Evolutionary conservation across 2,329 filamentous ascomycete genomes (phyloP), one percentile per base, ranked within the genome.

Genomic region (Fusarium sp.): DNA sequence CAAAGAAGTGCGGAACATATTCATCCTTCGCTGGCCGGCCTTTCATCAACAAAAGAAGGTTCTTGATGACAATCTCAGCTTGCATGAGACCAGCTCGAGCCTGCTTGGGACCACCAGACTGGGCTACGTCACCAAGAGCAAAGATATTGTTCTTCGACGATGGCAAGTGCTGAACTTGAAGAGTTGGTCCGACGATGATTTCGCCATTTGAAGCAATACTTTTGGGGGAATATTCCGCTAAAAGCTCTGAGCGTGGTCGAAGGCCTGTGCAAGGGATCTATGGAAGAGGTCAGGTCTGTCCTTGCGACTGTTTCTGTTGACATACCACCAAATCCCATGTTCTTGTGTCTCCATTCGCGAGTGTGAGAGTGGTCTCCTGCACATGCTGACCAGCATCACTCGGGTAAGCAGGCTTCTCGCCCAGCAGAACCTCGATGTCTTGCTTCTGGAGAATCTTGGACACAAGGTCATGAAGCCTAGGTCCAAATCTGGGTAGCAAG

Each of bases 261-360:
- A 68, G 55, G 0, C 70, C 69, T 5, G 63, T 72, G 8, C 70
- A 72, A 2, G 57, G 69, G 8, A 72, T 71, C 69, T 72, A 4
- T n/a, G 0, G 16, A 4, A 0, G 11, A n/a, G 1, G 2, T 16
- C 3, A 23, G n/a, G n/a, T 48, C 3, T 40, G 4, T 14, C 7
- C 6, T 4, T 14, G 4, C 2, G 18, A 6, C n/a, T n/a, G n/a
- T n/a, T n/a, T n/a, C n/a, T 14, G 4, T 13, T 4, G 6, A 43
- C 62, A 0, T 59, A 72, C 66, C 18, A 72, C 50, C 14, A 72
- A 13, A 5, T 72, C 66, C 25, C 57, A 72, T 0, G 42, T 30
- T 1, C 48, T 40, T 1, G 3, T 43, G 4, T 57, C 50, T 0
- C 69, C 63, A 2, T 18, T 49, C 0, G 63, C 21, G 12, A 71